A percentile compares a stretch with the other conserved stretches of the same genome.
phyloP scores from a whole-genome alignment of 1,284 basidiomycete species.

The Malassezia brasiliensis region DNA sequence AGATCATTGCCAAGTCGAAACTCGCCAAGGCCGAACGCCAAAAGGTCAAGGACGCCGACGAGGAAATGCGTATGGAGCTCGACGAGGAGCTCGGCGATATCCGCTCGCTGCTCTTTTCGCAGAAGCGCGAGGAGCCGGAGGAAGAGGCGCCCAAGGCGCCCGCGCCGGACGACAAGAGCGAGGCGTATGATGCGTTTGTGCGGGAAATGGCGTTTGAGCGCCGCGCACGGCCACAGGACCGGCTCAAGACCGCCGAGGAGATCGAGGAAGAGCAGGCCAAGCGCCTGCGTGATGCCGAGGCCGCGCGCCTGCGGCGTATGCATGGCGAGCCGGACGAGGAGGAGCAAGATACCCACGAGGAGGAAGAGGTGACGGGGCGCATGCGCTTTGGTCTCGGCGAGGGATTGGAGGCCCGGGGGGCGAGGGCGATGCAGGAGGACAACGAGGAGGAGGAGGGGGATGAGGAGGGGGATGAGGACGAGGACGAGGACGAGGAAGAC shows the following conservation, averaged over 20 bases:
- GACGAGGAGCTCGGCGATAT: slow-evolving; percentile 80
- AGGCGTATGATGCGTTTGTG: slow-evolving; percentile 75
- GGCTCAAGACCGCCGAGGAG: slow-evolving; percentile 94
- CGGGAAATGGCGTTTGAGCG: slow-evolving; percentile 86
- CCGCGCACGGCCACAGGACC: slow-evolving; percentile 84
- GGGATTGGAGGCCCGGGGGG: slow-evolving; percentile 47
- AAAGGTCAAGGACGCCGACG: slow-evolving; percentile 73
- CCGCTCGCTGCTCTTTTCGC: slow-evolving; percentile 59
- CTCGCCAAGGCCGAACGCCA: slow-evolving; percentile 66
- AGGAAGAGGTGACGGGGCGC: slow-evolving; percentile 45
- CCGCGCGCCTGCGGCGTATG: slow-evolving; percentile 71
- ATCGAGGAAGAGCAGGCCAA: slow-evolving; percentile 79
- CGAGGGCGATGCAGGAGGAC: not conserved
- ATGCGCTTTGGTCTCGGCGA: slow-evolving; percentile 7
- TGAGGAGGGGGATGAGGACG: slow-evolving; percentile 36
- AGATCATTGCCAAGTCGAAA: slow-evolving; percentile 96
- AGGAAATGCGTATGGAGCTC: slow-evolving; percentile 73
- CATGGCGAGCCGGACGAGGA: slow-evolving; percentile 60
- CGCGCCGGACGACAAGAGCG: slow-evolving; percentile 23
- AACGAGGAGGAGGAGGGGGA: slow-evolving; percentile 66
- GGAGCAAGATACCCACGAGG: slow-evolving; percentile 14
- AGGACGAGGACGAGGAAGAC: slow-evolving; percentile 30
- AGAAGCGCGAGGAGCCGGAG: not conserved
- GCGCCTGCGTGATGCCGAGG: slow-evolving; percentile 73
- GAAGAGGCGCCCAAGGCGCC: slow-evolving; percentile 1